These are phyloP conservation scores for Biscogniauxia marginata DNA, from an alignment of 2,329 filamentous ascomycete genomes.

Conservation along the genomic window DNA sequence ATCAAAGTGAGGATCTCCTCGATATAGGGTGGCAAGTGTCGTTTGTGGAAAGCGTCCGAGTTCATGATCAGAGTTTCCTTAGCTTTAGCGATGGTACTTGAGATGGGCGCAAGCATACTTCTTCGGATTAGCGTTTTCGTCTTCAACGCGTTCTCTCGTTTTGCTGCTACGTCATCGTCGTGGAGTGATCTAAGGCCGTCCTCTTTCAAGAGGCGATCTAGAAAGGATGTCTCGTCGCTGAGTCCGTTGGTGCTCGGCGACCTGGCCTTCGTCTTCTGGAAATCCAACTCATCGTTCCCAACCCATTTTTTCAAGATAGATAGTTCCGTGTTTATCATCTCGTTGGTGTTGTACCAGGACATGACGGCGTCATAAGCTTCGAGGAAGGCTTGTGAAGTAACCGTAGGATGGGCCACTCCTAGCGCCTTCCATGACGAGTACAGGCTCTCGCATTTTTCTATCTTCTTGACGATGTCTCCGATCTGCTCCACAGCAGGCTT, in stretches of 20 bases:
- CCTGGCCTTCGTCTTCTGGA: conserved; percentile 69
- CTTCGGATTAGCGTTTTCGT: conserved; percentile 46
- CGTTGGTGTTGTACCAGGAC: conserved; percentile 95
- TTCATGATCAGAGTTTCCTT: conserved; percentile 89
- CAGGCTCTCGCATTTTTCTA: conserved; percentile 82
- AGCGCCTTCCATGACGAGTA: conserved; percentile 81
- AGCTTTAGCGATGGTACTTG: conserved; percentile 85
- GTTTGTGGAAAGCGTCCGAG: conserved; percentile 77
- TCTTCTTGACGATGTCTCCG: conserved; percentile 82
- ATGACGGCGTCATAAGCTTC: conserved; percentile 87
- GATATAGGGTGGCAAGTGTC: conserved; percentile 92
- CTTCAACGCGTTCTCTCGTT: conserved; percentile 35
- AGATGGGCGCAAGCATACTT: conserved; percentile 83
- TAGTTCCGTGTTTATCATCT: conserved; percentile 93
- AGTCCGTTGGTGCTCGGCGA: conserved; percentile 71
- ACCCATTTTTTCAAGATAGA: conserved; percentile 94
- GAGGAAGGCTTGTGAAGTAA: conserved; percentile 72
- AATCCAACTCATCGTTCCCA: conserved; percentile 92
- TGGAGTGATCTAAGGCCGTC: conserved; percentile 91
- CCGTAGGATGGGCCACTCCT: conserved; percentile 70
- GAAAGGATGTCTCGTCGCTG: conserved; percentile 86
- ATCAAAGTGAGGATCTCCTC: conserved; percentile 94
- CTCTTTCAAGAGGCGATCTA: conserved; percentile 93
- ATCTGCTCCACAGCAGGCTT: conserved; percentile 88
- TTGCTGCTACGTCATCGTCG: conserved; percentile 55